A percentile compares a stretch with the other conserved stretches of the same genome.
These are phyloP conservation scores for Parachaetomium inaequale DNA, from an alignment of 495 filamentous ascomycete species.

Conservation along the genomic window DNA sequence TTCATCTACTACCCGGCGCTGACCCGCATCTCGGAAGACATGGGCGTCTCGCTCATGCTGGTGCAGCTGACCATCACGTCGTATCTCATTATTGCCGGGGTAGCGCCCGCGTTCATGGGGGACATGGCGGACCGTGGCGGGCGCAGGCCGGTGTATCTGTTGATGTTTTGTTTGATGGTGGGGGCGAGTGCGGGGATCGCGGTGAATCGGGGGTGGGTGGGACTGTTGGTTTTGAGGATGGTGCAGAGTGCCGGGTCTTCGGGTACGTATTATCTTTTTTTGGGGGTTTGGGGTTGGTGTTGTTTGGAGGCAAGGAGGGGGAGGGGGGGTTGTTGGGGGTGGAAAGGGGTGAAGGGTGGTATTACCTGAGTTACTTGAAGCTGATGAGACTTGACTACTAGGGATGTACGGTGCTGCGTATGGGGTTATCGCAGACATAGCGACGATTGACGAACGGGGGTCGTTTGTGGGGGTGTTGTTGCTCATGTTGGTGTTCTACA, in stretches of 20 bases:
- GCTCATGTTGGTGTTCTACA: slow-evolving; percentile 12
- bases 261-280: slow-evolving; percentile 27
- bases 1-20: slow-evolving; percentile 63
- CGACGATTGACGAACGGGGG: slow-evolving; percentile 46
- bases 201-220: slow-evolving; percentile 45
- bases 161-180: slow-evolving; percentile 46
- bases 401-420: slow-evolving; percentile 38
- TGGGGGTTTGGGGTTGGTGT: background rate
- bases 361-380: no score
- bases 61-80: slow-evolving; percentile 55
- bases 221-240: slow-evolving; percentile 48
- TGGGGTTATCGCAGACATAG: slow-evolving; percentile 49
- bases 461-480: slow-evolving; percentile 38
- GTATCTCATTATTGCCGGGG: slow-evolving; percentile 46
- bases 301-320: no score
- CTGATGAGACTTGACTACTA: no score
- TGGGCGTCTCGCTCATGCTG: slow-evolving; percentile 42
- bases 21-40: slow-evolving; percentile 40
- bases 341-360: background rate
- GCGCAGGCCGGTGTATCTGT: slow-evolving; percentile 48
- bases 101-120: slow-evolving; percentile 50
- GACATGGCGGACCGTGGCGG: slow-evolving; percentile 48
- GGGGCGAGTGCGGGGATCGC: slow-evolving; percentile 52
- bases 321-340: no score
- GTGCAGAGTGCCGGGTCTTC: slow-evolving; percentile 50